A percentile compares a stretch with the other conserved stretches of the same genome.
Conservation (phyloP, 1,284 basidiomycete species). For the Peniophora sp. region DNA sequence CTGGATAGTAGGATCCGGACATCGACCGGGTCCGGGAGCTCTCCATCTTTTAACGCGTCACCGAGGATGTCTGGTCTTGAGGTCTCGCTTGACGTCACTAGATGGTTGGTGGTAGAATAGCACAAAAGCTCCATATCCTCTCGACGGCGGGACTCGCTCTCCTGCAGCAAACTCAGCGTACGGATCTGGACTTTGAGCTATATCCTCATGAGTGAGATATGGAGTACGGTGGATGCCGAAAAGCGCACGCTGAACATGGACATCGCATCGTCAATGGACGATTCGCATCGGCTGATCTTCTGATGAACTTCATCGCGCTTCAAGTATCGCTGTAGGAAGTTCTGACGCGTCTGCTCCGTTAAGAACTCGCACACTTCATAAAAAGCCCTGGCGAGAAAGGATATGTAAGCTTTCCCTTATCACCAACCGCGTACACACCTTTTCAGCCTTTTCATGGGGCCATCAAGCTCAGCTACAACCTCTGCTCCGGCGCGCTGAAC, state of each 20-base stretch:
- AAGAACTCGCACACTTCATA: background rate
- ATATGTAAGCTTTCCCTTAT: too few species aligned
- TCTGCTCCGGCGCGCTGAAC: conserved; percentile 31
- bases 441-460: conserved; percentile 37
- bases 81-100: too few species aligned
- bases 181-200: conserved; percentile 46
- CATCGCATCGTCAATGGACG: background rate
- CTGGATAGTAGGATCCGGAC: conserved; percentile 23
- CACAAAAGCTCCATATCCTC: background rate
- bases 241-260: background rate
- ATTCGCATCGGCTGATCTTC: background rate
- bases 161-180: conserved; percentile 47
- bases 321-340: background rate
- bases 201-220: background rate
- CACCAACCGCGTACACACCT: conserved; percentile 27
- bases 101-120: background rate
- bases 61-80: too few species aligned
- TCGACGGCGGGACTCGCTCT: conserved; percentile 16
- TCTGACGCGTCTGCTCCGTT: background rate
- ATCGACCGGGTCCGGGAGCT: background rate
- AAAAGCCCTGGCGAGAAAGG: background rate
- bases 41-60: too few species aligned
- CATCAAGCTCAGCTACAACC: conserved; percentile 25
- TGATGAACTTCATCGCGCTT: background rate
- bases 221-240: too few species aligned